Percentiles rank a stretch among this genome's conserved stretches.
These are phyloP conservation scores for Pseudogymnoascus sp. DNA, from an alignment of 2,329 filamentous ascomycete species.

Conservation along the genomic window DNA sequence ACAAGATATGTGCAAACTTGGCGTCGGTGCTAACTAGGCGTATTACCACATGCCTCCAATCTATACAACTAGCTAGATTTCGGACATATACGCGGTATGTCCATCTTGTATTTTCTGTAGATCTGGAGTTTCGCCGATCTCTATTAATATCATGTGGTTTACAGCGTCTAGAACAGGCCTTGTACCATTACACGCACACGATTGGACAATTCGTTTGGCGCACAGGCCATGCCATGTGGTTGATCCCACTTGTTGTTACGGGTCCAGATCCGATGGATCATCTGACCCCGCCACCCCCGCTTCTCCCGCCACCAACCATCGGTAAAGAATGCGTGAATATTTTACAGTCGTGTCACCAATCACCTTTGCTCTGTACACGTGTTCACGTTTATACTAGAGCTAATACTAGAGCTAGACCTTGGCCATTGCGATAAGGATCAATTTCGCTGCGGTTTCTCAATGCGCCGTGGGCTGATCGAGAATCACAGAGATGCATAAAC, in stretches of 20 bases:
- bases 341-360: not conserved
- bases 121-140: not conserved
- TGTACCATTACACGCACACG: not conserved
- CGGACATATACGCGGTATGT: not conserved
- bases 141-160: not conserved
- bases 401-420: not conserved
- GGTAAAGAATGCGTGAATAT: not conserved
- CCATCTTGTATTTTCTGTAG: not conserved
- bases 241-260: not conserved
- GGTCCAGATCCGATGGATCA: not conserved
- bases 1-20: not conserved
- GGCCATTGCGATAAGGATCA: not conserved
- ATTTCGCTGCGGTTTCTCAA: not conserved
- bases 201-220: not conserved
- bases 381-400: too few species aligned
- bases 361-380: not conserved
- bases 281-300: not conserved
- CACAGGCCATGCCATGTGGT: not conserved
- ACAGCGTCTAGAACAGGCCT: not conserved
- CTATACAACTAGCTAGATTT: not conserved
- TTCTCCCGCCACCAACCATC: not conserved
- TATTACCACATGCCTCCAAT: not conserved
- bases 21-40: not conserved
- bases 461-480: not conserved
- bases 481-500: not conserved